phyloP scores from a whole-genome alignment of 176 grass and related monocot genomes.

The Eremochloa ophiuroides region DNA sequence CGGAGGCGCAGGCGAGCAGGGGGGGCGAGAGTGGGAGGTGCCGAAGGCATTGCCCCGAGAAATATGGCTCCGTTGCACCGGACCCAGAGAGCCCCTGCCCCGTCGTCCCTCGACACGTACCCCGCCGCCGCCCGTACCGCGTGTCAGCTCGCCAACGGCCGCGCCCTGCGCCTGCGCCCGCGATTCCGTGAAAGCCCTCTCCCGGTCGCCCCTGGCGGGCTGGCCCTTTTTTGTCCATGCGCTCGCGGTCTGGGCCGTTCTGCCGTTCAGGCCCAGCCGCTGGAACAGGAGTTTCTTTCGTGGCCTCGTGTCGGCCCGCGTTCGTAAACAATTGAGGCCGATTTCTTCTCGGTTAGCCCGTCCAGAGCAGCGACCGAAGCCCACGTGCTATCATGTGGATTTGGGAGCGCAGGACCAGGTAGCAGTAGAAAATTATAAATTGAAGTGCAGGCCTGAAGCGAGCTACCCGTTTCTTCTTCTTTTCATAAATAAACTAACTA shows the following conservation, averaged over 20 bases:
- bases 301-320: neutral
- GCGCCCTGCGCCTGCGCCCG: neutral
- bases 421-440: neutral
- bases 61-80: slow-evolving; percentile 62
- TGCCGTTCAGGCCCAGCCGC: too few species aligned
- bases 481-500: too few species aligned
- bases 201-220: neutral
- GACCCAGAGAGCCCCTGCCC: neutral
- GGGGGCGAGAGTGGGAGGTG: slow-evolving; percentile 27
- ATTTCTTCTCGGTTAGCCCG: neutral
- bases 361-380: neutral
- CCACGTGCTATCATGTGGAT: neutral
- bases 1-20: slow-evolving; percentile 3
- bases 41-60: slow-evolving; percentile 69
- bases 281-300: neutral
- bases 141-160: slow-evolving; percentile 37
- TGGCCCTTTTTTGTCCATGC: neutral
- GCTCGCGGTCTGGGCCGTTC: too few species aligned
- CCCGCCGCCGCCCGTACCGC: slow-evolving; percentile 18
- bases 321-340: neutral
- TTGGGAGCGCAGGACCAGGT: neutral
- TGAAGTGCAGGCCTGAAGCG: neutral
- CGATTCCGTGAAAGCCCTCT: neutral
- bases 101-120: slow-evolving; percentile 41
- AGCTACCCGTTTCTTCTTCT: neutral